These are phyloP conservation scores for Microstegium vimineum DNA, from an alignment of 176 grass and related monocot genomes.

Conservation along the genomic window DNA sequence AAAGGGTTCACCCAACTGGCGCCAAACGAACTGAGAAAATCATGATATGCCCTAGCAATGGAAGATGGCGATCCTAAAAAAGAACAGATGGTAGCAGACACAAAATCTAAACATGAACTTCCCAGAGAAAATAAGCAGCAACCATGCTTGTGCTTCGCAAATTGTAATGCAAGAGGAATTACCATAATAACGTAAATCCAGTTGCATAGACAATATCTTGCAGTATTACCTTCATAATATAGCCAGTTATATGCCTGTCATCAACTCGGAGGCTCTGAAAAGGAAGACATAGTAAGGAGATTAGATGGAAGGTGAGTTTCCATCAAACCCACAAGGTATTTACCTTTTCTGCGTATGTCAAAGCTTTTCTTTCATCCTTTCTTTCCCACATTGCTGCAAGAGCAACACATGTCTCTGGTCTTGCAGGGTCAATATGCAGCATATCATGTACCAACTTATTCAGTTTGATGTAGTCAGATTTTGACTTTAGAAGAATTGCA, in stretches of 20 bases:
- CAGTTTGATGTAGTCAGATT: conserved; percentile 77
- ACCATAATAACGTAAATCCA: conserved; percentile 1
- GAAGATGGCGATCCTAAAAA: not conserved
- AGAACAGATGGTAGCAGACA: not conserved
- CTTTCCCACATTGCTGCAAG: conserved; percentile 92
- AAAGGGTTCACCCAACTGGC: too few relatives aligned
- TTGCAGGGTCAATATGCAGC: conserved; percentile 78
- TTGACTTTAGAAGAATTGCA: conserved; percentile 87
- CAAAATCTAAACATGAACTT: not conserved
- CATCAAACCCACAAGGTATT: not conserved
- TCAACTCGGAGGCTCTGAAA: conserved; percentile 82
- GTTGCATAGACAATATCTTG: conserved; percentile 8
- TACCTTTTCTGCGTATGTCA: conserved; percentile 93
- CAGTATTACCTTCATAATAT: conserved; percentile 95
- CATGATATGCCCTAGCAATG: not conserved
- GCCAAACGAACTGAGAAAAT: too few relatives aligned
- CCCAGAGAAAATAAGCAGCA: not conserved
- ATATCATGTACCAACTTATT: conserved; percentile 97
- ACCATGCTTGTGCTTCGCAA: conserved; percentile 5
- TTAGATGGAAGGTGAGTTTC: conserved; percentile 15
- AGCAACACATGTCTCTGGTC: conserved; percentile 91
- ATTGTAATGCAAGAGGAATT: conserved; percentile 1
- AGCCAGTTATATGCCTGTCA: conserved; percentile 93
- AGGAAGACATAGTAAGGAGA: conserved; percentile 12
- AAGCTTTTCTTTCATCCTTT: conserved; percentile 82